phyloP scores from a whole-genome alignment of 306 rosid genomes.

The Casuarina equisetifolia region DNA sequence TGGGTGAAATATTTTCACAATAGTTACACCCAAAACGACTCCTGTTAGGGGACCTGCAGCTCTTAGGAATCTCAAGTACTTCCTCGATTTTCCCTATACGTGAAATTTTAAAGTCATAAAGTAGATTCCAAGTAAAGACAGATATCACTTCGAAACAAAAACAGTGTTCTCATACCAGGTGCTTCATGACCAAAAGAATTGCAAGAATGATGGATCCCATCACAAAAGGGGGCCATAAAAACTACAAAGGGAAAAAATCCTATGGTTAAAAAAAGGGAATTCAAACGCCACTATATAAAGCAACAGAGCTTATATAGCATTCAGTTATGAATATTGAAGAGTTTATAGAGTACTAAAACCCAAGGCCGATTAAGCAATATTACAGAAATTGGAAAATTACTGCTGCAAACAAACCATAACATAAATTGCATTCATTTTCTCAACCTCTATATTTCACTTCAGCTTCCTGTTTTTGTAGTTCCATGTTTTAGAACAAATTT shows the following conservation, averaged over 20 bases:
- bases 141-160: slow-evolving; percentile 25
- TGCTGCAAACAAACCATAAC: neutral
- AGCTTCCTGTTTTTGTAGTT: neutral
- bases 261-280: slow-evolving; percentile 30
- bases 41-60: slow-evolving; percentile 96
- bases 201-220: slow-evolving; percentile 85
- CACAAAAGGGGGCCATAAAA: slow-evolving; percentile 89
- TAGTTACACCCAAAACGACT: slow-evolving; percentile 64
- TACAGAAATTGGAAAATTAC: neutral
- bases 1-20: slow-evolving; percentile 71
- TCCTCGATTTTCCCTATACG: slow-evolving; percentile 85
- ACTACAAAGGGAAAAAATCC: slow-evolving; percentile 58
- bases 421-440: neutral
- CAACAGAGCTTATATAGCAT: neutral
- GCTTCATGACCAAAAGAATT: slow-evolving; percentile 80
- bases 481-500: neutral
- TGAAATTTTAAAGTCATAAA: slow-evolving; percentile 32
- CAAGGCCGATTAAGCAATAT: neutral
- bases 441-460: neutral
- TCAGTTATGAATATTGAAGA: neutral
- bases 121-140: slow-evolving; percentile 21
- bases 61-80: slow-evolving; percentile 80
- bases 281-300: slow-evolving; percentile 21
- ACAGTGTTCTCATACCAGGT: slow-evolving; percentile 63
- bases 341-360: neutral